A percentile compares a stretch with the other conserved stretches of the same genome.
These are phyloP conservation scores for Sclerotinia sclerotiorum DNA, from an alignment of 2,329 filamentous ascomycete genomes.

Conservation along the genomic window DNA sequence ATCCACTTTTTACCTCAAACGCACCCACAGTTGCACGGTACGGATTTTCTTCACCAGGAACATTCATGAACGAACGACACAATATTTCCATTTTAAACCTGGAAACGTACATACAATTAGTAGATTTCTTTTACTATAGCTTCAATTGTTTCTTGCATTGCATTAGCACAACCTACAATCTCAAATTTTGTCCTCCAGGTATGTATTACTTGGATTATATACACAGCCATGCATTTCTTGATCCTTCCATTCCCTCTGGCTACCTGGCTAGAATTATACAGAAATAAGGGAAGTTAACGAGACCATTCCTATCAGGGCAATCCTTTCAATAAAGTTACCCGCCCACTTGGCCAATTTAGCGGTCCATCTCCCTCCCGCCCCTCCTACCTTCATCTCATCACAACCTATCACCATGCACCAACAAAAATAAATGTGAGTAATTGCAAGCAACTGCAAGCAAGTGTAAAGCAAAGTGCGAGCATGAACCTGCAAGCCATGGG, in stretches of 20 bases:
- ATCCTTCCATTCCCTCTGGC: slow-evolving; percentile 13
- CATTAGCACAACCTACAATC: not conserved
- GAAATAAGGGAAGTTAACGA: not conserved
- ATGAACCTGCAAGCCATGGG: slow-evolving; percentile 3
- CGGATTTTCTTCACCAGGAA: slow-evolving; percentile 4
- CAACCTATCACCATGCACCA: slow-evolving; percentile 24
- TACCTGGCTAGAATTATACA: not conserved
- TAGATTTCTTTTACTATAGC: slow-evolving; percentile 4
- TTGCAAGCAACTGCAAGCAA: not conserved
- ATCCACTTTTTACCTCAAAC: slow-evolving; percentile 1
- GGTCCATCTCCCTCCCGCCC: slow-evolving; percentile 8
- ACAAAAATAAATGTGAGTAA: not conserved
- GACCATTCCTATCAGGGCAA: slow-evolving; percentile 9
- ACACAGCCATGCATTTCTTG: slow-evolving; percentile 2
- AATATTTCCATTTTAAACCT: not conserved
- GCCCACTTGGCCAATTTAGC: slow-evolving; percentile 16
- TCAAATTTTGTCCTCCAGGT: not conserved
- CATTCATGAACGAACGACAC: not conserved
- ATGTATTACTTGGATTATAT: not conserved
- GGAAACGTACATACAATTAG: not conserved
- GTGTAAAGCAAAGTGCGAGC: not conserved
- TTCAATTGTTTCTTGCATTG: slow-evolving; percentile 1
- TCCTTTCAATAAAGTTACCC: slow-evolving; percentile 21
- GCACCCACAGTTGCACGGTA: not conserved
- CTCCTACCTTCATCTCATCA: slow-evolving; percentile 3